Evolutionary conservation across 495 filamentous ascomycete species (phyloP), one percentile per base, ranked within the genome.

Genomic region (Lasiosphaeris hirsuta): DNA sequence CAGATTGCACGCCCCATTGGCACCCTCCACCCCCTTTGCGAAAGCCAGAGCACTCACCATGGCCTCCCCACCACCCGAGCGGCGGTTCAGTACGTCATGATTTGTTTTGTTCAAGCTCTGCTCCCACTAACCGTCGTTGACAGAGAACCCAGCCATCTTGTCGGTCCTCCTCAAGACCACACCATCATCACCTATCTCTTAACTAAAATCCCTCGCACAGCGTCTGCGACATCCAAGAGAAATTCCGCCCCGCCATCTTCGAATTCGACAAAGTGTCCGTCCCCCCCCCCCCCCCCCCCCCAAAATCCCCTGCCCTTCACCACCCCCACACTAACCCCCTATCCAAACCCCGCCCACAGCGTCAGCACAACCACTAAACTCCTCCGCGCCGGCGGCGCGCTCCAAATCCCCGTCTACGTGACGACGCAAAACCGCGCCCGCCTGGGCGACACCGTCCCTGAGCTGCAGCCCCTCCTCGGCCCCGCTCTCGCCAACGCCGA

Each of bases 181-280:
- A 15, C 17, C 7, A 33, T 8, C 17, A 18, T 5, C 35, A 54
- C 38, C 33, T 9, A 40, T 2, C 17, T 9, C 37, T 11, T 17
- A 38, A 15, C 13, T 17, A 11, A 41, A 41, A 23, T 18, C 30
- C 8, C 7, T 10, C 39, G 9, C 8, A 35, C 63, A 97, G 93
- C 62, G 81, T 98, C 65, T 98, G 94, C 77, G 94, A 98, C 64
- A 81, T 97, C 61, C 94, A 98, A 79, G 92, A 96, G 60, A 92
- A 89, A 69, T 98, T 98, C 77, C 82, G 90, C 42, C 72, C 77
- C 4, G 83, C 83, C 40, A 95, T 98, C 67, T 81, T 84, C 70
- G 86, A 95, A 69, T 96, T 90, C 65, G 76, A 88, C 45, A 89
- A 88, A 65, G 76, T 96, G 88, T 90, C 78, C 34, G 43, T 14